A percentile compares a stretch with the other conserved stretches of the same genome.
Evolutionary conservation across 2,329 filamentous ascomycete species (phyloP).

Genomic region (Trichoderma brevicompactum): DNA sequence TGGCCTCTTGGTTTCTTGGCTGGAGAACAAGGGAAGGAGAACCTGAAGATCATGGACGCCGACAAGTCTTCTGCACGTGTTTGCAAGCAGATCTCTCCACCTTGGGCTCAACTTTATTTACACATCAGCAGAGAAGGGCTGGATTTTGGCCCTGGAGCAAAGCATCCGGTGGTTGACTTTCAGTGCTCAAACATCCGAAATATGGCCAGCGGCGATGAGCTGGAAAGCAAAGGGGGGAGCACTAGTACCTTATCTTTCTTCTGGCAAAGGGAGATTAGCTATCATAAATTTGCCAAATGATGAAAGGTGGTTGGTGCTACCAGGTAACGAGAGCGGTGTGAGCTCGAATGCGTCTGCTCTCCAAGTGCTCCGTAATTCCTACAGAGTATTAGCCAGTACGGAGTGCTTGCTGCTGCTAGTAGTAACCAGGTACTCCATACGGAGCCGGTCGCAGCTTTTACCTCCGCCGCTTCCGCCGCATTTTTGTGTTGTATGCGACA

Average conservation of each 20-base stretch:
- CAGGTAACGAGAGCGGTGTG: slow-evolving; percentile 9
- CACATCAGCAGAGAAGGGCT: neutral
- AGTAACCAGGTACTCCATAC: no score
- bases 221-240: neutral
- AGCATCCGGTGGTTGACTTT: neutral
- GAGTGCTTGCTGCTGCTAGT: no score
- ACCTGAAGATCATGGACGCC: slow-evolving; percentile 27
- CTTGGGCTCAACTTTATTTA: slow-evolving; percentile 25
- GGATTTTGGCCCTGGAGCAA: no score
- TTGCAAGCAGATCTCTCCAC: slow-evolving; percentile 27
- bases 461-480: neutral
- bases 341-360: no score
- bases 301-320: neutral
- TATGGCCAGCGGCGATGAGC: neutral
- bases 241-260: neutral
- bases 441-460: neutral
- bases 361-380: no score
- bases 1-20: slow-evolving; percentile 19
- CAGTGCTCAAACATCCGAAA: neutral
- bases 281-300: neutral
- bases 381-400: no score
- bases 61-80: slow-evolving; percentile 26
- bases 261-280: slow-evolving; percentile 3
- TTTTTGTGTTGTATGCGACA: neutral
- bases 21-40: slow-evolving; percentile 13